Evolutionary conservation across 345 rosid species (phyloP).

Genomic region (Murraya paniculata): DNA sequence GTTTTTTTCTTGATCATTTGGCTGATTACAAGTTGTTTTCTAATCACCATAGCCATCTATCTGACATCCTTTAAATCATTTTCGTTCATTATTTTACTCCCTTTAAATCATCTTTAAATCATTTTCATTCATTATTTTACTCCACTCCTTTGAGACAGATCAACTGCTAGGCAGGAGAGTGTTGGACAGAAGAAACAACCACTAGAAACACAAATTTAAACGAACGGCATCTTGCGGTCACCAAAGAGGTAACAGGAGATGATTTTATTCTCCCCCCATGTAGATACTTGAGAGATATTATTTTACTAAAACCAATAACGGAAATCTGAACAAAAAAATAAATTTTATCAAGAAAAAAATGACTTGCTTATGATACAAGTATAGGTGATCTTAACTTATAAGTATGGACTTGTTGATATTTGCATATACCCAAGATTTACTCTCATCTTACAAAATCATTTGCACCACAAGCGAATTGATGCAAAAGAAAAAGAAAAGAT

Average conservation of each 20-base stretch:
- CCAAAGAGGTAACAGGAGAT: neutral
- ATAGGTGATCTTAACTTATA: neutral
- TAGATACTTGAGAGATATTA: neutral
- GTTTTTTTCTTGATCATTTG: neutral
- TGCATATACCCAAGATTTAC: neutral
- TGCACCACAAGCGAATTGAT: neutral
- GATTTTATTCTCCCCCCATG: neutral
- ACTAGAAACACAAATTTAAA: neutral
- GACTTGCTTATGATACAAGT: neutral
- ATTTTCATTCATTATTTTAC: neutral
- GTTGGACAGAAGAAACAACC: neutral
- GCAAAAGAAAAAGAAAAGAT: conserved; percentile 8
- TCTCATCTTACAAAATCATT: no score
- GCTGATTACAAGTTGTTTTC: neutral
- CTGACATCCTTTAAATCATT: no score
- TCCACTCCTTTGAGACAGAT: neutral
- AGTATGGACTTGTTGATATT: neutral
- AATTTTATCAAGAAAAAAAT: no score
- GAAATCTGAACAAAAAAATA: neutral
- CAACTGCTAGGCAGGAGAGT: neutral
- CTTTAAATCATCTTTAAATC: no score
- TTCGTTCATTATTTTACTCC: neutral
- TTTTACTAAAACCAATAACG: neutral
- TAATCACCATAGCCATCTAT: neutral
- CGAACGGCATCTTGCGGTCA: neutral